Evolutionary conservation across 306 rosid species (phyloP).

Genomic region (Vigna reflexopilosa): DNA sequence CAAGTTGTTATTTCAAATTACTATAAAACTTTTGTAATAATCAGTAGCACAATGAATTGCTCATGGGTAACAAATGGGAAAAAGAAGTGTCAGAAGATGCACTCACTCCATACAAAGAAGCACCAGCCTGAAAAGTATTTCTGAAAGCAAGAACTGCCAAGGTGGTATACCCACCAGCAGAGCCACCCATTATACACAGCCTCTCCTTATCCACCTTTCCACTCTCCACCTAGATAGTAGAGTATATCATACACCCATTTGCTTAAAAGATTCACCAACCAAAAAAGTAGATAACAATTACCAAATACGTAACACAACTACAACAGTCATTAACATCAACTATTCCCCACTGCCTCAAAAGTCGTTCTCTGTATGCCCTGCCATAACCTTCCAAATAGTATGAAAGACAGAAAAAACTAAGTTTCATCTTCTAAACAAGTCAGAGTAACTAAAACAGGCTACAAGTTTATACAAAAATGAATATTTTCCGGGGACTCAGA

Average conservation of each 20-base stretch:
- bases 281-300: slow-evolving; percentile 41
- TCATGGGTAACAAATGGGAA: not conserved
- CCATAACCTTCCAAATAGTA: slow-evolving; percentile 75
- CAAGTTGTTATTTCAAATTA: no score
- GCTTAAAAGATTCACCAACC: slow-evolving; percentile 22
- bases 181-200: slow-evolving; percentile 88
- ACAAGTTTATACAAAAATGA: not conserved
- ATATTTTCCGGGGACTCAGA: no score
- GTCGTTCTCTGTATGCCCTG: slow-evolving; percentile 88
- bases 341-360: slow-evolving; percentile 88
- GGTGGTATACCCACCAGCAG: slow-evolving; percentile 99
- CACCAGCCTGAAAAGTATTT: slow-evolving; percentile 83
- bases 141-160: slow-evolving; percentile 90
- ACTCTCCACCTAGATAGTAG: slow-evolving; percentile 65
- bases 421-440: not conserved
- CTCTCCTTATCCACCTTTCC: slow-evolving; percentile 86
- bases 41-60: no score
- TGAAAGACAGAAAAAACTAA: slow-evolving; percentile 20
- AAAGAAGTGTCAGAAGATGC: slow-evolving; percentile 21
- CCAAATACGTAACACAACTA: slow-evolving; percentile 92
- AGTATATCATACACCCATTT: slow-evolving; percentile 3
- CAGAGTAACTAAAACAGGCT: not conserved
- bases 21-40: no score
- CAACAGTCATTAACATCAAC: slow-evolving; percentile 98
- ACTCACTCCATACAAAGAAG: slow-evolving; percentile 95